phyloP scores from a whole-genome alignment of 1,284 basidiomycete species.

The Omphalotus olearius region DNA sequence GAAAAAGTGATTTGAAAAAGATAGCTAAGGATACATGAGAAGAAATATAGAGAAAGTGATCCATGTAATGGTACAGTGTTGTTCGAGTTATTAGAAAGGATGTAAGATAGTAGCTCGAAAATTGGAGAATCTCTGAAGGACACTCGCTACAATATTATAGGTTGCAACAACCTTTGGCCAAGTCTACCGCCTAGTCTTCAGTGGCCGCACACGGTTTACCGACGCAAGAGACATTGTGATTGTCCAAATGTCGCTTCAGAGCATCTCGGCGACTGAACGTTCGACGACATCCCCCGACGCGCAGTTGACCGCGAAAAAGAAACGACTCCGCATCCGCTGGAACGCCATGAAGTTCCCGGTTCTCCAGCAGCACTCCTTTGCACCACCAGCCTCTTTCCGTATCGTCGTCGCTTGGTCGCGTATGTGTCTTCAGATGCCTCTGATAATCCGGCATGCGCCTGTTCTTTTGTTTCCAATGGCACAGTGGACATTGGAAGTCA shows the following conservation, averaged over 20 bases:
- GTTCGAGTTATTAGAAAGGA: no score
- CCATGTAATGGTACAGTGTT: no score
- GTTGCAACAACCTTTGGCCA: neutral
- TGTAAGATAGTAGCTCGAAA: no score
- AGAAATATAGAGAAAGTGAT: no score
- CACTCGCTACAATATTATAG: neutral
- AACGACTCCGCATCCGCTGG: slow-evolving; percentile 24
- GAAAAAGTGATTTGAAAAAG: no score
- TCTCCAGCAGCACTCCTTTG: slow-evolving; percentile 36
- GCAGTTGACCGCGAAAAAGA: slow-evolving; percentile 27
- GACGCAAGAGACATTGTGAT: slow-evolving; percentile 34
- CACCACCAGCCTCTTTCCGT: slow-evolving; percentile 29
- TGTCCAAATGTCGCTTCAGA: slow-evolving; percentile 49
- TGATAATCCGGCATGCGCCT: slow-evolving; percentile 47
- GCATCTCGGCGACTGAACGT: slow-evolving; percentile 54
- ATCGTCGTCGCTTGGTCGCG: slow-evolving; percentile 25
- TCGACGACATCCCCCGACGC: slow-evolving; percentile 47
- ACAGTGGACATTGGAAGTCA: slow-evolving; percentile 29
- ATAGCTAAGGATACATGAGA: no score
- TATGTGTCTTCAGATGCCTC: slow-evolving; percentile 49
- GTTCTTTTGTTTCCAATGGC: slow-evolving; percentile 31
- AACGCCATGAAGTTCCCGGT: slow-evolving; percentile 27
- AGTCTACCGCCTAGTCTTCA: neutral
- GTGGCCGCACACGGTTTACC: slow-evolving; percentile 13
- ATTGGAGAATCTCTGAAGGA: no score